These are phyloP conservation scores for Moesziomyces aphidis DNA, from an alignment of 1,284 basidiomycete genomes.

Conservation along the genomic window DNA sequence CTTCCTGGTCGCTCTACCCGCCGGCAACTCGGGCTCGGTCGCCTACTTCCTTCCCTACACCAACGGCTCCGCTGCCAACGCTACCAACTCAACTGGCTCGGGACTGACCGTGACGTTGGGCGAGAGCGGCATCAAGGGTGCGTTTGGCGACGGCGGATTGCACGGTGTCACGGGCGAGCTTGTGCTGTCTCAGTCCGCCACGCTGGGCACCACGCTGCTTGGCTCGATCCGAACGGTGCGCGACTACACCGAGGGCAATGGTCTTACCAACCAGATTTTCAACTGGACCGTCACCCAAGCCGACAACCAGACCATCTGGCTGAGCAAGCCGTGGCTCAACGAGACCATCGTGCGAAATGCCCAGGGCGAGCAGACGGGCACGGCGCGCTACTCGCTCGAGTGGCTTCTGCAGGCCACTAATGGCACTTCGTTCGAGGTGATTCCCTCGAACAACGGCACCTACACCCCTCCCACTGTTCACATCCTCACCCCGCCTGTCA, in stretches of 20 bases:
- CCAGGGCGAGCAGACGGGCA: constrained; percentile 25
- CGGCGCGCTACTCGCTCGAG: constrained; percentile 28
- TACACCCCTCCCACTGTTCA: constrained; percentile 66
- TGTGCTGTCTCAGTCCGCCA: constrained; percentile 67
- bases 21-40: constrained; percentile 68
- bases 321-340: constrained; percentile 70
- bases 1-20: constrained; percentile 70
- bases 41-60: constrained; percentile 32
- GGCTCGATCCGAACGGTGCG: constrained; percentile 70
- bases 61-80: constrained; percentile 7
- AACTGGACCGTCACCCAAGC: constrained; percentile 70
- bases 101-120: constrained; percentile 64
- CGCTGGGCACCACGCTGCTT: constrained; percentile 69
- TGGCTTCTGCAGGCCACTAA: constrained; percentile 39
- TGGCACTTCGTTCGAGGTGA: constrained; percentile 26
- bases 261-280: constrained; percentile 68
- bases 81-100: neutral
- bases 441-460: constrained; percentile 61
- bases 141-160: constrained; percentile 66
- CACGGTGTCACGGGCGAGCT: constrained; percentile 69
- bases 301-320: constrained; percentile 65
- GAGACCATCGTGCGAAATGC: constrained; percentile 33
- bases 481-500: constrained; percentile 47
- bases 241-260: constrained; percentile 68
- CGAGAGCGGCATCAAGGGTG: constrained; percentile 56